Evolutionary conservation across 176 grass and related monocot genomes (phyloP).

Genomic region (Oryza punctata): DNA sequence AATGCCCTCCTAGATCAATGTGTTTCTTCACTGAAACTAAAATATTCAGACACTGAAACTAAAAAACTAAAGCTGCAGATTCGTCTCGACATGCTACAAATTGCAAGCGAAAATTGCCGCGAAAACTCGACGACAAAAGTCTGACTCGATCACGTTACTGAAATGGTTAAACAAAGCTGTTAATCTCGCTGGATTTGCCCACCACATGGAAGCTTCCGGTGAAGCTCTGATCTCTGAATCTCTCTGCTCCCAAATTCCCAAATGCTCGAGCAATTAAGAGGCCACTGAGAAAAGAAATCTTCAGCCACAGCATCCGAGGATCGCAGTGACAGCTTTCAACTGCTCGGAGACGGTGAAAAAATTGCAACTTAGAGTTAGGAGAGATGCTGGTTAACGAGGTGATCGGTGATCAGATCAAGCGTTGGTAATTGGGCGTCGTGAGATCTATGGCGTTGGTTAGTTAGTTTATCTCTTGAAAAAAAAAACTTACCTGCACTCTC

Average conservation of each 20-base stretch:
- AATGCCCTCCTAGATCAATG: not conserved
- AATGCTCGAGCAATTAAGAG: not conserved
- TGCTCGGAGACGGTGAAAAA: not conserved
- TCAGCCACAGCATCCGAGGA: conserved; percentile 1
- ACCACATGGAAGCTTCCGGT: not conserved
- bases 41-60: not conserved
- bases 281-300: not conserved
- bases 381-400: not conserved
- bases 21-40: not conserved
- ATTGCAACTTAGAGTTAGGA: not conserved
- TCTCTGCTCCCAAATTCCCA: conserved; percentile 9
- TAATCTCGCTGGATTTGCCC: not conserved
- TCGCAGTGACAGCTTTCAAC: conserved; percentile 15
- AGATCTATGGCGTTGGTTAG: conserved; percentile 13
- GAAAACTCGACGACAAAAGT: not conserved
- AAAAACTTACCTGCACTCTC: not conserved
- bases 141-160: not conserved
- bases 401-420: not conserved
- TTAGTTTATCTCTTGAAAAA: not conserved
- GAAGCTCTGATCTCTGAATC: not conserved
- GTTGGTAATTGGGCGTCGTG: conserved; percentile 38
- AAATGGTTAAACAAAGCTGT: not conserved
- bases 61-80: conserved; percentile 6
- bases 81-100: not conserved
- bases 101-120: not conserved